Conservation (phyloP, 2,329 filamentous ascomycete genomes). For the Teratosphaeria nubilosa region DNA sequence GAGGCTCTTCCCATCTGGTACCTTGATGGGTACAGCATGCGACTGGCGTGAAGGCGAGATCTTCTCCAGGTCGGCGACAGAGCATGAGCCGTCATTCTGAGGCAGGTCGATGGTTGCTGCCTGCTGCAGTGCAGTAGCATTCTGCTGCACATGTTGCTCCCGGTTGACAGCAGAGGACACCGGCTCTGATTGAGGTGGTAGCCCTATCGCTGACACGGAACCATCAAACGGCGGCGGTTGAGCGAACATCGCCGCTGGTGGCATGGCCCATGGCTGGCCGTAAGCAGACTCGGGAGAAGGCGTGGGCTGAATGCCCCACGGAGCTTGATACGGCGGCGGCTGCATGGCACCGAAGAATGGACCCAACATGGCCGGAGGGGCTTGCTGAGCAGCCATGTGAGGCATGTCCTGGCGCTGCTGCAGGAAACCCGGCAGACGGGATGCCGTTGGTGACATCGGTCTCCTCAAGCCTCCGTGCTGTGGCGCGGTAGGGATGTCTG, state of each 20-base stretch:
- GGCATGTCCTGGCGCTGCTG: conserved; percentile 9
- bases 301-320: conserved; percentile 8
- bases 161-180: background rate
- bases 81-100: conserved; percentile 18
- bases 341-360: conserved; percentile 6
- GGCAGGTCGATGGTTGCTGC: conserved; percentile 6
- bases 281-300: conserved; percentile 13
- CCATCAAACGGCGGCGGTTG: conserved; percentile 21
- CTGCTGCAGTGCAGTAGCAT: background rate
- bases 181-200: conserved; percentile 3
- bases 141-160: background rate
- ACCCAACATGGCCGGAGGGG: conserved; percentile 1
- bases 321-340: conserved; percentile 5
- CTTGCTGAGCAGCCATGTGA: background rate
- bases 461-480: conserved; percentile 11
- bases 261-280: conserved; percentile 12
- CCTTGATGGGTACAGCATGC: conserved; percentile 26
- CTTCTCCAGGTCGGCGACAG: conserved; percentile 10
- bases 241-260: conserved; percentile 16
- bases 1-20: conserved; percentile 17
- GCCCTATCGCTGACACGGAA: conserved; percentile 13
- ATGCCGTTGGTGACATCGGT: conserved; percentile 15
- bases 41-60: conserved; percentile 15
- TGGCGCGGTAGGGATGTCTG: conserved; percentile 15
- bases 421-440: conserved; percentile 15